These are phyloP conservation scores for Heimioporus sp. DNA, from an alignment of 768 basidiomycete species.

Conservation along the genomic window DNA sequence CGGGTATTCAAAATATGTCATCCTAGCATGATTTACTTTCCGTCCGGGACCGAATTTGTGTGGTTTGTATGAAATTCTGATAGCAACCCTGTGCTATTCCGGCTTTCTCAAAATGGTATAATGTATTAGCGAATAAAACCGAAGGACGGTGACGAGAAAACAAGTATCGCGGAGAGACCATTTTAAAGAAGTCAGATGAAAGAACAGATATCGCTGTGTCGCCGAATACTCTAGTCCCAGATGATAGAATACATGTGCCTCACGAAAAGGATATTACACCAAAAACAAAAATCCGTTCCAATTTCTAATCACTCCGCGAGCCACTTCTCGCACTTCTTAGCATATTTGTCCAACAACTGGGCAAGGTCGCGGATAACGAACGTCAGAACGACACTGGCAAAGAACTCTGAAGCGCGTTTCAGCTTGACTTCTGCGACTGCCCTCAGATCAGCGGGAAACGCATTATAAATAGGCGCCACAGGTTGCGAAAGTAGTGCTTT, in stretches of 20 bases:
- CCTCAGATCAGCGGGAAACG: conserved; percentile 65
- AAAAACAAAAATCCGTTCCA: conserved; percentile 17
- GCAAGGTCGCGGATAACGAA: conserved; percentile 89
- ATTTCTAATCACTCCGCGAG: conserved; percentile 62
- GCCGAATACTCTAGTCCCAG: conserved; percentile 32
- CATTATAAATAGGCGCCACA: conserved; percentile 67
- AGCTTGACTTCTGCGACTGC: conserved; percentile 68
- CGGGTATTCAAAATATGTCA: conserved; percentile 16
- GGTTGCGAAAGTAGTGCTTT: conserved; percentile 67
- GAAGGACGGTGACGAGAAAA: conserved; percentile 9
- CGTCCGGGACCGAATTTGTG: not conserved
- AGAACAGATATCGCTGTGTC: conserved; percentile 29
- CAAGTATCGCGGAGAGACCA: conserved; percentile 11
- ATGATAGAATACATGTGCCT: conserved; percentile 34
- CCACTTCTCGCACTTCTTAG: conserved; percentile 93
- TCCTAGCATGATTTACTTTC: conserved; percentile 1
- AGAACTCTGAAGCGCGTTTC: conserved; percentile 86
- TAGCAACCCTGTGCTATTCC: conserved; percentile 14
- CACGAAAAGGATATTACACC: conserved; percentile 26
- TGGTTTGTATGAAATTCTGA: not conserved
- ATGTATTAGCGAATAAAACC: conserved; percentile 20
- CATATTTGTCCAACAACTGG: conserved; percentile 87
- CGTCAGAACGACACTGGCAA: conserved; percentile 81
- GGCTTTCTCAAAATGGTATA: conserved; percentile 22
- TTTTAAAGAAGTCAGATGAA: conserved; percentile 23